Base-by-base conservation (phyloP, 495 filamentous ascomycete species). In the Barbatosphaeria neglecta region DNA sequence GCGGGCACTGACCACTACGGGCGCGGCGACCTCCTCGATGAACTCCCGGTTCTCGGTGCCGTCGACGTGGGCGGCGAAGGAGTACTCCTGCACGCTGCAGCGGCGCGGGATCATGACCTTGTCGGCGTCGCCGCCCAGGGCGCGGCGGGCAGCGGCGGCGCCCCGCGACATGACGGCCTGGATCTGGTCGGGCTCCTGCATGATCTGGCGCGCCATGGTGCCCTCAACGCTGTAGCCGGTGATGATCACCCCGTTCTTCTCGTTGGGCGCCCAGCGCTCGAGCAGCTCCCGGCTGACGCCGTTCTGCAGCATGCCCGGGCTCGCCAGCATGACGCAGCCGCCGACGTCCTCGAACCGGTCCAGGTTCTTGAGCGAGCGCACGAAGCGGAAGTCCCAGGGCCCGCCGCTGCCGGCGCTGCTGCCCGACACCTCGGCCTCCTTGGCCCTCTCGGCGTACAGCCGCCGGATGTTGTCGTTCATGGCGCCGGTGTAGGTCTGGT, bases 401-500 rank as follows among this genome's bases (percentile, higher is more conserved):
- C 93, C 92, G 18, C 82, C 84, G 49, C 80, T 77, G 19, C 80
- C 83, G 35, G 82, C 83, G 4, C 69, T 69, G 45, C 84, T 81
- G 11, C 79, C 79, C 18, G 77, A 75, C 2, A 79, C 79, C 64
- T 92, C 88, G 33, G 86, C 86, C 63, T 95, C 87, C 4, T 83
- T 84, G 80, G 89, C 86, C 22, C 86, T 77, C 57, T 90, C 83
- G 17, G 84, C 74, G 67, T 93, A 94, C 7, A 92, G 74, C 2
- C 84, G 76, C 58, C 94, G 95, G 66, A 98, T 97, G 55, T 95
- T 96, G 60, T 95, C 90, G 60, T 98, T 98, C 92, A 98, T 98
- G 22, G 88, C 86, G 44, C 86, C 83, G 48, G 95, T 84, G 57
- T 96, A 97, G 1, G 92, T 98, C 63, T 96, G 90, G 58, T 98